Evolutionary conservation across 2,329 filamentous ascomycete genomes (phyloP), one percentile per base, ranked within the genome.

Genomic region (Aspergillus sp.): DNA sequence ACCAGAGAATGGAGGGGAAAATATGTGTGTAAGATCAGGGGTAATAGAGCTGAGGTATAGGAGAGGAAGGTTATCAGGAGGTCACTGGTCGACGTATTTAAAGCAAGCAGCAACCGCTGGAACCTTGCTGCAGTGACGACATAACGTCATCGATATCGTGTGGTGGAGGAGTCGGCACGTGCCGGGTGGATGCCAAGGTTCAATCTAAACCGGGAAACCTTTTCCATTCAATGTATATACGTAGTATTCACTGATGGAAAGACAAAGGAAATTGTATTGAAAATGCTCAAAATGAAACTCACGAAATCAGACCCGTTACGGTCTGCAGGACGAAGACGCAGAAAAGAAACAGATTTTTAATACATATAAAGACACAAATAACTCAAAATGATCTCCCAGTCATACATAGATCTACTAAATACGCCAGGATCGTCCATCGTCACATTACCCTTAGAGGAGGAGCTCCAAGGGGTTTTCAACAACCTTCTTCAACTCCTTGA

Each of bases 391-490:
- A 47, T 49, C 46, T 44, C 48, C 53, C 48, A 43, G 46, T 53
- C 48, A 46, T 53, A 50, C 47, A 54, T 53, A 54, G 54, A 50
- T 53, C 45, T 43, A 51, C 41, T 49, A 47, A 44, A 45, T 48
- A 47, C 41, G 48, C 53, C 50, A 25, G 44, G 47, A 33, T 41
- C 41, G 37, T 33, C 49, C 46, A 42, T 41, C 38, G 35, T 41
- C 46, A 43, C 42, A 45, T 51, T 32, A 48, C 51, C 53, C 49
- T 78, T 85, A 98, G 73, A 98, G 80, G 70, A 98, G 78, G 60
- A 98, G 80, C 77, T 95, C 88, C 60, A 98, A 80, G 58, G 93
- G 93, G 81, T 95, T 96, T 84, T 98, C 93, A 52, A 98, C 78
- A 46, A 90, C 88, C 81, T 90, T 91, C 86, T 98, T 98, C 71